Percentiles rank a stretch among this genome's conserved stretches.
Evolutionary conservation across 192 early-diverging fungal genomes (phyloP).

Genomic region (Mycoemilia scoparia): DNA sequence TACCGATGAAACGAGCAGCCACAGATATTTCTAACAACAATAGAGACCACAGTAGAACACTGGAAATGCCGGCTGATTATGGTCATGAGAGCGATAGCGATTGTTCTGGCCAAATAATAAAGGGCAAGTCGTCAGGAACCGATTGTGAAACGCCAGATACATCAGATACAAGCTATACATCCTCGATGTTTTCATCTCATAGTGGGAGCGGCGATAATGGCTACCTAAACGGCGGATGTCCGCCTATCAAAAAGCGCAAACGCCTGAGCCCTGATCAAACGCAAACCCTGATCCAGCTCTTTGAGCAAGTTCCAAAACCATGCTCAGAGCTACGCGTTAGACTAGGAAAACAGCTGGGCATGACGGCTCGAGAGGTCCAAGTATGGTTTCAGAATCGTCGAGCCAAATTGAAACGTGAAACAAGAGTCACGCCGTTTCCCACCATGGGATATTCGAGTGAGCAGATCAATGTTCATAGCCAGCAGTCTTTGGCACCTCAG

Average conservation of each 20-base stretch:
- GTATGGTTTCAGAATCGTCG: slow-evolving; percentile 83
- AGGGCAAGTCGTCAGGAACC: too few relatives aligned
- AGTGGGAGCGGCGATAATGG: not conserved
- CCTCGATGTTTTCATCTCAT: not conserved
- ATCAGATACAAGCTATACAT: not conserved
- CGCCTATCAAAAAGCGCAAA: slow-evolving; percentile 41
- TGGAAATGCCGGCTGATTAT: too few relatives aligned
- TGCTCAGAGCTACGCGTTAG: slow-evolving; percentile 37
- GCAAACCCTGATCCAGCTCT: slow-evolving; percentile 35
- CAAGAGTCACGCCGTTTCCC: too few relatives aligned
- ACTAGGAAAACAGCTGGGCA: slow-evolving; percentile 41
- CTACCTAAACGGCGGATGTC: not conserved
- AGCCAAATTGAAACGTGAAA: slow-evolving; percentile 67
- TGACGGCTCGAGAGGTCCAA: slow-evolving; percentile 55
- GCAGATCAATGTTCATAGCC: too few relatives aligned
- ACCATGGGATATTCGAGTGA: too few relatives aligned
- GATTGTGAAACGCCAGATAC: not conserved
- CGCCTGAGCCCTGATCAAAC: slow-evolving; percentile 52
- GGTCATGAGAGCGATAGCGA: too few relatives aligned
- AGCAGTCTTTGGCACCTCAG: too few relatives aligned
- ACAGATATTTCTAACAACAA: too few relatives aligned
- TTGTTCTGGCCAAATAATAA: too few relatives aligned
- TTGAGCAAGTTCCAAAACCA: slow-evolving; percentile 42
- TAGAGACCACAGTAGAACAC: too few relatives aligned
- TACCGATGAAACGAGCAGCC: too few relatives aligned